phyloP scores from a whole-genome alignment of 495 filamentous ascomycete genomes.

The Trichoderma gamsii region DNA sequence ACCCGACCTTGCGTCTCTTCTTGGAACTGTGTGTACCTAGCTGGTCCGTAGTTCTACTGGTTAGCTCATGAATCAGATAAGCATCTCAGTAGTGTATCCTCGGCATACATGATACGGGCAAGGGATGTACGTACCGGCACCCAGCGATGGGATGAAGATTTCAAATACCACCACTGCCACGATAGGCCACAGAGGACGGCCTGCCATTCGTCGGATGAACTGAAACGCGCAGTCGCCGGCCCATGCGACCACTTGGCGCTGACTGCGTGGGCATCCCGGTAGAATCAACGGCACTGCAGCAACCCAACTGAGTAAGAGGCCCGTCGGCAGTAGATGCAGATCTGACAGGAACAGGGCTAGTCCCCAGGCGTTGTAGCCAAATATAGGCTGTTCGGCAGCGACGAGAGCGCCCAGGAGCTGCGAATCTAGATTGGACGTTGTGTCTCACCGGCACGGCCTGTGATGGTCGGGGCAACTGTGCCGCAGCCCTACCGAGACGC shows the following conservation, averaged over 20 bases:
- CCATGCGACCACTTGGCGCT: not conserved
- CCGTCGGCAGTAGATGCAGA: conserved; percentile 8
- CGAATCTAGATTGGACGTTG: not conserved
- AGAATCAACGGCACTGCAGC: not conserved
- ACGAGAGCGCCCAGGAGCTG: not conserved
- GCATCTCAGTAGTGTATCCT: too few species aligned
- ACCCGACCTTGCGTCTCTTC: too few species aligned
- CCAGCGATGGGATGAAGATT: not conserved
- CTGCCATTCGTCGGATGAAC: conserved; percentile 1
- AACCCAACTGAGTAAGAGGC: not conserved
- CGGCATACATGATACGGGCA: too few species aligned
- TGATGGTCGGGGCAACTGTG: not conserved
- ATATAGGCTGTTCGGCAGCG: not conserved
- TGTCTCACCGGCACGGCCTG: not conserved
- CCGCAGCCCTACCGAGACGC: not conserved
- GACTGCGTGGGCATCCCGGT: not conserved
- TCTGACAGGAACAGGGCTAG: conserved; percentile 14
- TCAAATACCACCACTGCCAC: not conserved
- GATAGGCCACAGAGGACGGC: not conserved
- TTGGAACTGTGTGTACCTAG: too few species aligned
- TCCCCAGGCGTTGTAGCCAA: not conserved
- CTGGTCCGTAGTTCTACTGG: too few species aligned
- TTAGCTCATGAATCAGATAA: too few species aligned
- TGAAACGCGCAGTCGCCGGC: conserved; percentile 1
- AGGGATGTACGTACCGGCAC: too few species aligned